A percentile compares a stretch with the other conserved stretches of the same genome.
These are phyloP conservation scores for Mastigamoeba balamuthi DNA, from an alignment of 78 protist genomes.

Conservation along the genomic window DNA sequence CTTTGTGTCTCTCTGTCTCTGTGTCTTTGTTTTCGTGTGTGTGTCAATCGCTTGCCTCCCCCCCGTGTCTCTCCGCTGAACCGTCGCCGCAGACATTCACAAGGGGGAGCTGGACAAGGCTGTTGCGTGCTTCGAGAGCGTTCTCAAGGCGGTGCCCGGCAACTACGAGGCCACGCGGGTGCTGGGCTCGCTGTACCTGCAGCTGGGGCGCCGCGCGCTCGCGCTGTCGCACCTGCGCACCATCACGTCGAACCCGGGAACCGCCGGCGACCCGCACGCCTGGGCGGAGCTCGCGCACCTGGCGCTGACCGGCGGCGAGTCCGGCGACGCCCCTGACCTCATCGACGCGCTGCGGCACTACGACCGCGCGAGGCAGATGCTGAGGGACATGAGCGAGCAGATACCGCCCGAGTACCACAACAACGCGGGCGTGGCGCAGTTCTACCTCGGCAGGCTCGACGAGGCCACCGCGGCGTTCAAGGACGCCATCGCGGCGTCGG, in stretches of 20 bases:
- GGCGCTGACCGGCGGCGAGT: too few relatives aligned
- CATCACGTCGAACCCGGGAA: too few relatives aligned
- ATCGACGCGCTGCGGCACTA: background rate
- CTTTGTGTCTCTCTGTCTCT: too few relatives aligned
- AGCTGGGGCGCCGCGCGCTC: background rate
- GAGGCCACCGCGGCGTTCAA: background rate
- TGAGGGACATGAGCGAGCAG: too few relatives aligned
- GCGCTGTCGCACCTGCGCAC: background rate
- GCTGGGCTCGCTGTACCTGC: constrained; percentile 24
- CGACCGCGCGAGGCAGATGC: background rate
- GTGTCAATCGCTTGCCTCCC: too few relatives aligned
- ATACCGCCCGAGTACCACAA: too few relatives aligned
- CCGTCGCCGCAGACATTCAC: too few relatives aligned
- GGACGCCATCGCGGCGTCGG: background rate
- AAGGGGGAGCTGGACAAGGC: constrained; percentile 41
- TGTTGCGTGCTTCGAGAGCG: constrained; percentile 20
- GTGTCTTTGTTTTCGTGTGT: too few relatives aligned
- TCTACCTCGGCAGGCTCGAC: too few relatives aligned
- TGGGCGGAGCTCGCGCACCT: constrained; percentile 52
- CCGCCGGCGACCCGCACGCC: constrained; percentile 19
- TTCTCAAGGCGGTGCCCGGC: constrained; percentile 21
- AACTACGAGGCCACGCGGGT: constrained; percentile 38
- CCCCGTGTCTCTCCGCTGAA: too few relatives aligned
- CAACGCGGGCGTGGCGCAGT: too few relatives aligned
- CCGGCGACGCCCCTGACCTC: too few relatives aligned